Percentiles rank a stretch among this genome's conserved stretches.
Evolutionary conservation across 352 stramenopile species (phyloP).

Genomic region (Phytophthora colocasiae): DNA sequence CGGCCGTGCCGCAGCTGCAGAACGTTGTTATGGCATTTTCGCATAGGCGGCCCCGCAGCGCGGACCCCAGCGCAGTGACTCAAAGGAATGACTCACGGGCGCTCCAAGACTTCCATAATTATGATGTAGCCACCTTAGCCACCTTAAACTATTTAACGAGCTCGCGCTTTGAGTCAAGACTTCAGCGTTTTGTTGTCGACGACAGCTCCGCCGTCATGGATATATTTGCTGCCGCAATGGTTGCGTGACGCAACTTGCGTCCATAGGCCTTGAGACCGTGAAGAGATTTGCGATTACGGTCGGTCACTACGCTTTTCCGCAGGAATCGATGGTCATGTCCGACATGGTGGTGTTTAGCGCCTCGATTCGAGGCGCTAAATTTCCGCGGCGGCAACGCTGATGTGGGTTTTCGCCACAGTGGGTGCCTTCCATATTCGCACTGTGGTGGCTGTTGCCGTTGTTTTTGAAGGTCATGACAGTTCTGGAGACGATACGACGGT

Average conservation of each 20-base stretch:
- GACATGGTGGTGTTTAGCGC: neutral
- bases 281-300: constrained; percentile 23
- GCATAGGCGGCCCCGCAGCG: neutral
- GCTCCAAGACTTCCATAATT: constrained; percentile 8
- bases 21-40: neutral
- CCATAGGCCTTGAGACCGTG: neutral
- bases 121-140: constrained; percentile 15
- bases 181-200: constrained; percentile 3
- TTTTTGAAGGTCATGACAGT: neutral
- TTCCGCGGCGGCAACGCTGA: constrained; percentile 3
- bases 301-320: neutral
- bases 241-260: too few relatives aligned
- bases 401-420: constrained; percentile 8
- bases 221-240: too few relatives aligned
- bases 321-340: neutral
- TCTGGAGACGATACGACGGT: constrained; percentile 7
- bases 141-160: constrained; percentile 11
- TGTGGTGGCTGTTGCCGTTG: neutral
- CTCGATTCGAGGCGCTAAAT: neutral
- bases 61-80: too few relatives aligned
- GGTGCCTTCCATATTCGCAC: constrained; percentile 12
- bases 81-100: constrained; percentile 5
- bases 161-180: neutral
- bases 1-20: neutral
- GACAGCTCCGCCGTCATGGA: too few relatives aligned